Percentiles rank a stretch among this genome's conserved stretches.
These are phyloP conservation scores for Penicillium aurantiogriseum DNA, from an alignment of 2,329 filamentous ascomycete genomes.

Conservation along the genomic window DNA sequence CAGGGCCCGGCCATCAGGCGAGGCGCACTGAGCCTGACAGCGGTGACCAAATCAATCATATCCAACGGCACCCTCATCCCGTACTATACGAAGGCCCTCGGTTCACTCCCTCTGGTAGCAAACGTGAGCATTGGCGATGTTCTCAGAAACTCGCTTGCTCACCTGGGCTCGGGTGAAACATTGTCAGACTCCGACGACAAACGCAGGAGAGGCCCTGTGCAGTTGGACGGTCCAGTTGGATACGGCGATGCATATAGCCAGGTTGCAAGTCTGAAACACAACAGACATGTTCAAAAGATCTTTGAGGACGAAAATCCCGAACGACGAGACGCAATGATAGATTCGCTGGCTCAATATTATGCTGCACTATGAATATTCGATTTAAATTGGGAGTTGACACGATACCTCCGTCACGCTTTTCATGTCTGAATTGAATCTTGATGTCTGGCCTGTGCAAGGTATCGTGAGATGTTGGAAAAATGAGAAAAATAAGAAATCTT, in stretches of 20 bases:
- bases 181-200: slow-evolving; percentile 2
- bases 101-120: slow-evolving; percentile 16
- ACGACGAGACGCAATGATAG: slow-evolving; percentile 17
- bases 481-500: neutral
- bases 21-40: slow-evolving; percentile 15
- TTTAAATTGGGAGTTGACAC: neutral
- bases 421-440: no score
- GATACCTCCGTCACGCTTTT: neutral
- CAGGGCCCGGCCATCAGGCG: slow-evolving; percentile 13
- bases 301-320: slow-evolving; percentile 12
- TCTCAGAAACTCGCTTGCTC: slow-evolving; percentile 18
- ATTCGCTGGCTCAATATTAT: slow-evolving; percentile 15
- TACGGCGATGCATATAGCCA: slow-evolving; percentile 4
- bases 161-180: slow-evolving; percentile 2
- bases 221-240: neutral
- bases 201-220: neutral
- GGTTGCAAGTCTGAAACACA: slow-evolving; percentile 13
- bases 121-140: slow-evolving; percentile 16
- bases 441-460: neutral
- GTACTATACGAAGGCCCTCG: slow-evolving; percentile 23
- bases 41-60: slow-evolving; percentile 11
- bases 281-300: slow-evolving; percentile 13
- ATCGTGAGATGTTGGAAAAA: no score
- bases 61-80: slow-evolving; percentile 19
- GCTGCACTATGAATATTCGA: slow-evolving; percentile 6